These are phyloP conservation scores for Filobasidium uniguttulatum DNA, from an alignment of 1,284 basidiomycete species.

Conservation along the genomic window DNA sequence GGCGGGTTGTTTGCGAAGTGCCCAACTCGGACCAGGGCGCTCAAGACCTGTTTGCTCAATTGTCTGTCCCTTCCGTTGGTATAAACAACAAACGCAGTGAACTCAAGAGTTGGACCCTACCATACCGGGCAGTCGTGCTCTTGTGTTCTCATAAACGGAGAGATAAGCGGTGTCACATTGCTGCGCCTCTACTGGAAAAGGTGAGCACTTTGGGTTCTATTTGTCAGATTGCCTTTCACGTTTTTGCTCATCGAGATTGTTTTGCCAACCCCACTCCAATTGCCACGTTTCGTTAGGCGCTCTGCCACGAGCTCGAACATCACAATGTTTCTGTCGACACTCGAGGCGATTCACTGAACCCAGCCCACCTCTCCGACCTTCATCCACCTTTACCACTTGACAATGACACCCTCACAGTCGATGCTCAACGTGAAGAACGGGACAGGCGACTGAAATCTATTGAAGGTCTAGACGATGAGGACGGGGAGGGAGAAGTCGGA, in stretches of 20 bases:
- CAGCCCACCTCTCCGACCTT: constrained; percentile 49
- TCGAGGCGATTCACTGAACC: constrained; percentile 36
- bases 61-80: constrained; percentile 12
- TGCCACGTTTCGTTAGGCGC: constrained; percentile 14
- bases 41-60: constrained; percentile 52
- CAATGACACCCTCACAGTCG: constrained; percentile 46
- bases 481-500: constrained; percentile 46
- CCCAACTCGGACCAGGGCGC: constrained; percentile 52
- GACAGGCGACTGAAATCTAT: constrained; percentile 40
- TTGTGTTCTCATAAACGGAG: constrained; percentile 81
- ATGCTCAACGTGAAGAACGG: constrained; percentile 40
- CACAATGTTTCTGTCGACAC: constrained; percentile 33
- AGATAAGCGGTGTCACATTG: constrained; percentile 77
- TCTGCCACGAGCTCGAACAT: constrained; percentile 25
- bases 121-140: constrained; percentile 55
- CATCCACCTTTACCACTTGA: constrained; percentile 37
- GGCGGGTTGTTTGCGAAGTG: constrained; percentile 60
- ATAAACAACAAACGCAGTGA: constrained; percentile 33
- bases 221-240: neutral
- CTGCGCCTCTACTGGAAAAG: constrained; percentile 63
- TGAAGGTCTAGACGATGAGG: constrained; percentile 35
- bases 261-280: neutral
- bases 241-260: neutral
- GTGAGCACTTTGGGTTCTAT: constrained; percentile 4
- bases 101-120: constrained; percentile 45